Evolutionary conservation across 2,329 filamentous ascomycete genomes (phyloP).

Genomic region (Exophiala dermatitidis): DNA sequence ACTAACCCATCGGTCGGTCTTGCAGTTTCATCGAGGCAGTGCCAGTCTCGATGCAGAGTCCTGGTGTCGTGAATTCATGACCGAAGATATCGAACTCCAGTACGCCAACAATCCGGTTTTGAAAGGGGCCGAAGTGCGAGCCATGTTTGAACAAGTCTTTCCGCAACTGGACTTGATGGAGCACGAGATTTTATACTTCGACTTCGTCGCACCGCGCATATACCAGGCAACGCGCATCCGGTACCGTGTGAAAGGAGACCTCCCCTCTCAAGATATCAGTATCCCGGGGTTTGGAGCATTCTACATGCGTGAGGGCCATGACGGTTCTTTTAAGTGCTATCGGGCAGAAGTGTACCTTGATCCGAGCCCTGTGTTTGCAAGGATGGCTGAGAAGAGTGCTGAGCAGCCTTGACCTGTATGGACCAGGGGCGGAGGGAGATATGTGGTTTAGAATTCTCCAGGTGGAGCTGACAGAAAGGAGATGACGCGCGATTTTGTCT

Average conservation of each 20-base stretch:
- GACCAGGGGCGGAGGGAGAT: too few species aligned
- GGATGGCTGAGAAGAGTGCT: too few species aligned
- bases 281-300: constrained; percentile 13
- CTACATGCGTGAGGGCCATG: constrained; percentile 7
- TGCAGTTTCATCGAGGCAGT: constrained; percentile 11
- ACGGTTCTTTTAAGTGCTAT: constrained; percentile 3
- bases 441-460: too few species aligned
- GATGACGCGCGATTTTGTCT: too few species aligned
- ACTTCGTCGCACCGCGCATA: constrained; percentile 14
- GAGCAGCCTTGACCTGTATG: too few species aligned
- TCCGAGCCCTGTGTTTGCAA: not conserved
- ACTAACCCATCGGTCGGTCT: not conserved
- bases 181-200: constrained; percentile 19
- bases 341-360: not conserved
- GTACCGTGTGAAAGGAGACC: constrained; percentile 18
- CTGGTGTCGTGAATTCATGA: constrained; percentile 16
- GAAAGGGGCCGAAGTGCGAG: not conserved
- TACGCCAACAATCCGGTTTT: not conserved
- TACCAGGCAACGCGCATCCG: constrained; percentile 19
- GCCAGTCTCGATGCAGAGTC: constrained; percentile 13
- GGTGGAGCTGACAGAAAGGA: too few species aligned
- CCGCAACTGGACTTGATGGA: constrained; percentile 15
- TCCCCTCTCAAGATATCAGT: constrained; percentile 9
- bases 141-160: not conserved
- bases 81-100: constrained; percentile 12